Conservation (phyloP, 495 filamentous ascomycete genomes). For the Lasiosphaeria hispida region DNA sequence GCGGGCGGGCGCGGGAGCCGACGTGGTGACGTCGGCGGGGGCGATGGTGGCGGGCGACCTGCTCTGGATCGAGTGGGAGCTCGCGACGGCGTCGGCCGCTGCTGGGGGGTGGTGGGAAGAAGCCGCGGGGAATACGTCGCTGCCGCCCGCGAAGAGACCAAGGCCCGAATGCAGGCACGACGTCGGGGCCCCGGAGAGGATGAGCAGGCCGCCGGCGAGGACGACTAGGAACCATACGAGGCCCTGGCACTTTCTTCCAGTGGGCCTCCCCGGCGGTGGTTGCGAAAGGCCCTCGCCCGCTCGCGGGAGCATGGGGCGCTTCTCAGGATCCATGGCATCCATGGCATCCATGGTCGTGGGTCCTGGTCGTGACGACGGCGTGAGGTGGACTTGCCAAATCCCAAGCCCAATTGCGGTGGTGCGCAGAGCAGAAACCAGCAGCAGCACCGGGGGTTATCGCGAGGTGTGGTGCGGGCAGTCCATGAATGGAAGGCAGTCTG, state of each 20-base stretch:
- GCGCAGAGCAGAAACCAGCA: too few relatives aligned
- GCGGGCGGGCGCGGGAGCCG: slow-evolving; percentile 18
- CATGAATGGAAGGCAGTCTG: too few relatives aligned
- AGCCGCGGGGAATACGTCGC: too few relatives aligned
- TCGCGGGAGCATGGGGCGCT: slow-evolving; percentile 5
- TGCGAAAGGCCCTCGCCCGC: not conserved
- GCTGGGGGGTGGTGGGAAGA: not conserved
- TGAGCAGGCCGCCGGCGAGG: not conserved
- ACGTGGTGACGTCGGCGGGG: slow-evolving; percentile 11
- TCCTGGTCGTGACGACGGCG: too few relatives aligned
- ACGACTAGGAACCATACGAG: not conserved
- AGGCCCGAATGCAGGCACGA: not conserved
- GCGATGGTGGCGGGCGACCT: not conserved
- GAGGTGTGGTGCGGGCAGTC: too few relatives aligned
- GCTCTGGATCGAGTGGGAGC: slow-evolving; percentile 3
- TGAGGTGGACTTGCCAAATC: too few relatives aligned
- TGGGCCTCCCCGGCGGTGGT: not conserved
- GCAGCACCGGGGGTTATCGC: too few relatives aligned
- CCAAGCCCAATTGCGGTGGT: too few relatives aligned
- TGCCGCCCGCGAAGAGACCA: too few relatives aligned
- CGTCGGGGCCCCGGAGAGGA: slow-evolving; percentile 2
- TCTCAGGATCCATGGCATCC: slow-evolving; percentile 15
- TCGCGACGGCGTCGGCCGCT: not conserved
- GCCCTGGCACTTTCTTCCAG: not conserved
- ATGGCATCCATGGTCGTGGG: slow-evolving; percentile 6